A percentile compares a stretch with the other conserved stretches of the same genome.
Conservation (phyloP, 768 basidiomycete species). For the Leccinum boreale region DNA sequence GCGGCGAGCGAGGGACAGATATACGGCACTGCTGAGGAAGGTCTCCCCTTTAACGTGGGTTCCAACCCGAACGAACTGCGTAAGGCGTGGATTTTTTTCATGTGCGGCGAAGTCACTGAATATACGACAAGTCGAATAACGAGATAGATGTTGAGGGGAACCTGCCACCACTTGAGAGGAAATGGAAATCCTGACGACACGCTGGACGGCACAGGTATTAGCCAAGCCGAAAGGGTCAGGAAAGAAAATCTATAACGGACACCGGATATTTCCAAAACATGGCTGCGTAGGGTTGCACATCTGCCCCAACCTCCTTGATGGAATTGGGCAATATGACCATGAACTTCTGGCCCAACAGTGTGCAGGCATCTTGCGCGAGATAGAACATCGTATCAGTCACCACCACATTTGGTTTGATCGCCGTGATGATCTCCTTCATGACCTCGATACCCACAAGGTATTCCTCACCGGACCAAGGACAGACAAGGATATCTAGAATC, state of each 20-base stretch:
- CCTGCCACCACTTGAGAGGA: conserved; percentile 18
- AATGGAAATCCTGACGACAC: conserved; percentile 5
- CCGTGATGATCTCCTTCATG: conserved; percentile 3
- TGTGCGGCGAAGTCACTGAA: not conserved
- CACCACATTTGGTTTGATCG: not conserved
- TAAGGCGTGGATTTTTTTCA: not conserved
- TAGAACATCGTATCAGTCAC: not conserved
- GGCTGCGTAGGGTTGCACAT: not conserved
- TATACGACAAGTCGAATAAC: not conserved
- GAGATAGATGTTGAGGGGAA: not conserved
- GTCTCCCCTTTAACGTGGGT: not conserved
- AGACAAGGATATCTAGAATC: not conserved
- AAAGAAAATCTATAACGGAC: not conserved
- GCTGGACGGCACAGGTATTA: not conserved
- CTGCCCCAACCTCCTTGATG: not conserved
- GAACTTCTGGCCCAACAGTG: conserved; percentile 1
- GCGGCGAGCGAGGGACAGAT: conserved; percentile 4
- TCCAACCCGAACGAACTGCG: conserved; percentile 7
- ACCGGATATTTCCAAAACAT: conserved; percentile 8
- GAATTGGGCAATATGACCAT: conserved; percentile 3
- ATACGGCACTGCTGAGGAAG: not conserved
- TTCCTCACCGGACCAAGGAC: conserved; percentile 6
- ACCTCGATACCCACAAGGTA: conserved; percentile 1
- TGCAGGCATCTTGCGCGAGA: conserved; percentile 9
- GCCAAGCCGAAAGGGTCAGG: not conserved